phyloP scores from a whole-genome alignment of 2,329 filamentous ascomycete genomes.

The Apiospora malaysiana region DNA sequence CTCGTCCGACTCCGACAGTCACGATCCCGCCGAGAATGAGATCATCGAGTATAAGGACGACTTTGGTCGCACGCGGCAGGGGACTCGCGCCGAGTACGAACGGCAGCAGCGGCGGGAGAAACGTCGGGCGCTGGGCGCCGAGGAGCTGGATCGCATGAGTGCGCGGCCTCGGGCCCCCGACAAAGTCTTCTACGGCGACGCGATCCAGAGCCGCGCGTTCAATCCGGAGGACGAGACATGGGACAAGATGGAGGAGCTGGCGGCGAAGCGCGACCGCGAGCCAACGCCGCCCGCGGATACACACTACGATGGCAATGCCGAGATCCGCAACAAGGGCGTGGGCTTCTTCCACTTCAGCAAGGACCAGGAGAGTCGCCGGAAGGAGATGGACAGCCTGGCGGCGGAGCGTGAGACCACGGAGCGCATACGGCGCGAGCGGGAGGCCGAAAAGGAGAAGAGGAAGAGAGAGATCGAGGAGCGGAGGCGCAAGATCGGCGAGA shows the following conservation, averaged over 20 bases:
- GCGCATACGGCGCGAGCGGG: conserved; percentile 59
- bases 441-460: conserved; percentile 63
- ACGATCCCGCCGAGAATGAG: conserved; percentile 57
- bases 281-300: conserved; percentile 78
- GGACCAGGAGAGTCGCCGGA: conserved; percentile 66
- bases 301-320: conserved; percentile 85
- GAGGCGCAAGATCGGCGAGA: conserved; percentile 65
- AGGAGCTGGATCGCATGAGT: conserved; percentile 71
- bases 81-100: conserved; percentile 72
- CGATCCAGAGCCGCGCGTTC: conserved; percentile 84
- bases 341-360: conserved; percentile 91
- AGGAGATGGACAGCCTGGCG: conserved; percentile 78
- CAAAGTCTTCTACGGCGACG: conserved; percentile 82
- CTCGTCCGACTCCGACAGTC: conserved; percentile 46
- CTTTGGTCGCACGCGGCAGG: conserved; percentile 81
- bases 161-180: conserved; percentile 69
- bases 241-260: conserved; percentile 78
- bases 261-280: conserved; percentile 77
- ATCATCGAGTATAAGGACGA: conserved; percentile 90
- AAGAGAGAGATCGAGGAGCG: conserved; percentile 68
- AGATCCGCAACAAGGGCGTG: conserved; percentile 86
- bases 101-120: conserved; percentile 63
- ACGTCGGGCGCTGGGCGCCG: conserved; percentile 58
- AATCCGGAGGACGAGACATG: conserved; percentile 67
- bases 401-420: conserved; percentile 73